These are phyloP conservation scores for Metschnikowia vanudenii DNA, from an alignment of 805 yeast species.

Conservation along the genomic window DNA sequence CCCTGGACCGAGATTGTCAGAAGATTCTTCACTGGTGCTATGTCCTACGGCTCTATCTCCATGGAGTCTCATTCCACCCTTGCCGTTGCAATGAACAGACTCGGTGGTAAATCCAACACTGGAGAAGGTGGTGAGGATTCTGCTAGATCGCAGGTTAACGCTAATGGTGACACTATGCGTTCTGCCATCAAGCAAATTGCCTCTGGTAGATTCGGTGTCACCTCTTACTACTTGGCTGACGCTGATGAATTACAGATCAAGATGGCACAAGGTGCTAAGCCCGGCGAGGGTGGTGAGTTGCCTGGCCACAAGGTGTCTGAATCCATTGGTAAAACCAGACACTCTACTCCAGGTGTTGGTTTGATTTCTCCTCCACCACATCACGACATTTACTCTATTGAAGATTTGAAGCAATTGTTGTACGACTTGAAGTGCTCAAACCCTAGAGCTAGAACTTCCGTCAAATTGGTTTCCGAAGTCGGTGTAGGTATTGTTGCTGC, in stretches of 20 bases:
- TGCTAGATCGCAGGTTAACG: conserved; percentile 75
- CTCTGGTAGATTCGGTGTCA: conserved; percentile 97
- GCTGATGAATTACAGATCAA: conserved; percentile 97
- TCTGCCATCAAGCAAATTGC: conserved; percentile 99
- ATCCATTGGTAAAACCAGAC: conserved; percentile 90
- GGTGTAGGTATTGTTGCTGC: conserved; percentile 99
- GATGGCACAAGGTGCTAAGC: conserved; percentile 99
- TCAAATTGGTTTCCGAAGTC: conserved; percentile 93
- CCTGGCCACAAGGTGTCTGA: conserved; percentile 91
- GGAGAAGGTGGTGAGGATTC: conserved; percentile 99
- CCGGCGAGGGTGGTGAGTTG: conserved; percentile 99
- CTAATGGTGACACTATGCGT: conserved; percentile 95
- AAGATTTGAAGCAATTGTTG: conserved; percentile 93
- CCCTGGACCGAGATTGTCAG: conserved; percentile 99
- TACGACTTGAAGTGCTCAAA: conserved; percentile 96
- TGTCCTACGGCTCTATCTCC: conserved; percentile 98
- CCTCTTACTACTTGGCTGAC: conserved; percentile 89
- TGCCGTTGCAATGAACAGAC: conserved; percentile 97
- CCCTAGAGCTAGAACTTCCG: conserved; percentile 96
- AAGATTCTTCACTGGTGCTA: conserved; percentile 98
- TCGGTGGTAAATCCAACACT: conserved; percentile 96
- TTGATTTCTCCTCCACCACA: conserved; percentile 98
- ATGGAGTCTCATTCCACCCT: conserved; percentile 98
- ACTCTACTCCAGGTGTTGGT: conserved; percentile 96
- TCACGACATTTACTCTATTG: conserved; percentile 97